A percentile compares a stretch with the other conserved stretches of the same genome.
Conservation (phyloP, 1,139 yeast species). For the Diutina pseudorugosa region DNA sequence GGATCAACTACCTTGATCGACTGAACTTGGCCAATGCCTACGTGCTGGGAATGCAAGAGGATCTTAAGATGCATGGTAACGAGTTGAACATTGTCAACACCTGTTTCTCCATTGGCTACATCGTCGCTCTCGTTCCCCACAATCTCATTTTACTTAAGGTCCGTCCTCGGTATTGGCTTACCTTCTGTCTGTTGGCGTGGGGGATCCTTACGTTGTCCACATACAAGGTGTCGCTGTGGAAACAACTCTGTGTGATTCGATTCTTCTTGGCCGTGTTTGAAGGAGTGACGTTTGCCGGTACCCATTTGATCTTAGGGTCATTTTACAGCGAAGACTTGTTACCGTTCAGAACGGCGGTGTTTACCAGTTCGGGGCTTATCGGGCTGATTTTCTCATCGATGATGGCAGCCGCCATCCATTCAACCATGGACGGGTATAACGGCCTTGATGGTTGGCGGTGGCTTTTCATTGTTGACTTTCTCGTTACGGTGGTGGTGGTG, state of each 20-base stretch:
- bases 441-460: conserved; percentile 30
- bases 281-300: conserved; percentile 2
- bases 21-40: conserved; percentile 4
- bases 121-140: conserved; percentile 46
- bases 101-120: conserved; percentile 48
- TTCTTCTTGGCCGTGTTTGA: conserved; percentile 4
- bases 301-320: background rate
- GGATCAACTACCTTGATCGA: conserved; percentile 25
- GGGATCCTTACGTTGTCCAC: background rate
- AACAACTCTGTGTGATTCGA: conserved; percentile 29
- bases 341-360: conserved; percentile 37
- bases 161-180: conserved; percentile 42
- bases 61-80: conserved; percentile 19
- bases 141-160: conserved; percentile 37
- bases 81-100: conserved; percentile 28
- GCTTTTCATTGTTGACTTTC: conserved; percentile 17
- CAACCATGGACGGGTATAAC: conserved; percentile 17
- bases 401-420: conserved; percentile 24
- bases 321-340: conserved; percentile 23
- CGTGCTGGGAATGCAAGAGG: conserved; percentile 9
- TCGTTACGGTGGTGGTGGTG: conserved; percentile 5
- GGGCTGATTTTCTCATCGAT: conserved; percentile 36
- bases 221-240: conserved; percentile 20
- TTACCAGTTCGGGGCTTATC: conserved; percentile 39
- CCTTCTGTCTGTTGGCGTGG: conserved; percentile 22